These are phyloP conservation scores for Malus hybrid DNA, from an alignment of 331 rosid genomes.

Conservation along the genomic window DNA sequence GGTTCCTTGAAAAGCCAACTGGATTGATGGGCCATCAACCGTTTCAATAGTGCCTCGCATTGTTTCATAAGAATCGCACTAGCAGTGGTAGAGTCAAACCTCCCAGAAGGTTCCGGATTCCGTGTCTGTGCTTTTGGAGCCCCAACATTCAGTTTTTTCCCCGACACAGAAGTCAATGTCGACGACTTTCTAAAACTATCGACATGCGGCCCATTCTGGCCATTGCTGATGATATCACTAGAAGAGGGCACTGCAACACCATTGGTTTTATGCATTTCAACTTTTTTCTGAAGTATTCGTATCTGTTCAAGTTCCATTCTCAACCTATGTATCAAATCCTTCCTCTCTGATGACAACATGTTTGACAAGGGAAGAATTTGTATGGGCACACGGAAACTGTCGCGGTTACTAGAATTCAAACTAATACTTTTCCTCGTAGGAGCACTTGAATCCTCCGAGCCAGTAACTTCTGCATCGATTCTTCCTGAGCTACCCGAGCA, in stretches of 20 bases:
- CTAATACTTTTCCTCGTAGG: conserved; percentile 57
- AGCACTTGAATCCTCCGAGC: conserved; percentile 61
- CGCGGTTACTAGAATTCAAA: conserved; percentile 36
- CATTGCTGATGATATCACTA: conserved; percentile 67
- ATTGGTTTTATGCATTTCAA: conserved; percentile 41
- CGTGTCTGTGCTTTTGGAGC: conserved; percentile 38
- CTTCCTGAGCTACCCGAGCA: conserved; percentile 78
- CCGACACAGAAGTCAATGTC: conserved; percentile 20
- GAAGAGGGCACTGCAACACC: conserved; percentile 61
- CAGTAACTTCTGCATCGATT: conserved; percentile 57
- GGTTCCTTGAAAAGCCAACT: conserved; percentile 68
- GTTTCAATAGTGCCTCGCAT: conserved; percentile 57
- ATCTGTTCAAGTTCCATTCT: conserved; percentile 65
- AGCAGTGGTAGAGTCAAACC: conserved; percentile 35
- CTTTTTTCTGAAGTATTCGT: conserved; percentile 51
- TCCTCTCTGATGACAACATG: conserved; percentile 1
- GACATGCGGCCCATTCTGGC: conserved; percentile 30
- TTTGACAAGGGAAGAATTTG: conserved; percentile 55
- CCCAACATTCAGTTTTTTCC: conserved; percentile 19
- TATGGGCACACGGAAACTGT: conserved; percentile 31
- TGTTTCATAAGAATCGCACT: conserved; percentile 57
- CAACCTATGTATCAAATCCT: conserved; percentile 43
- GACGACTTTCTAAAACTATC: conserved; percentile 32
- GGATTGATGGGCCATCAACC: conserved; percentile 53
- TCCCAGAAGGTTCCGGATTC: conserved; percentile 49